phyloP scores from a whole-genome alignment of 805 yeast species.

The Kodamaea fukazawae region DNA sequence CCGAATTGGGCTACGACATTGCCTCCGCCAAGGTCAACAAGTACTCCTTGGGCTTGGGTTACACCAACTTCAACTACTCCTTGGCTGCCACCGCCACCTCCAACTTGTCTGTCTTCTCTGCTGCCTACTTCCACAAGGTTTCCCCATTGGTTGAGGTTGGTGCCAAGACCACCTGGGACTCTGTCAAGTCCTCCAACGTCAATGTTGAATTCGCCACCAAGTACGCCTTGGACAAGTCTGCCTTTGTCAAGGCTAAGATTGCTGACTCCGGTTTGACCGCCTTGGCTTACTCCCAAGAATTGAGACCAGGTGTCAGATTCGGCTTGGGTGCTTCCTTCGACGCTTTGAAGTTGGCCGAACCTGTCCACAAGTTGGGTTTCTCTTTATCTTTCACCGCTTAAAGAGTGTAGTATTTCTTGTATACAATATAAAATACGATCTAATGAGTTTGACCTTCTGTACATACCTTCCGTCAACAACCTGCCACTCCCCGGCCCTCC shows the following conservation, averaged over 20 bases:
- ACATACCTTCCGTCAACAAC: too few species aligned
- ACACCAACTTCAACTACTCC: conserved; percentile 83
- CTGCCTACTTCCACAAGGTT: conserved; percentile 96
- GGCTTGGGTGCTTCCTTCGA: conserved; percentile 98
- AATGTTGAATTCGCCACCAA: conserved; percentile 95
- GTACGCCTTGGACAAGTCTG: conserved; percentile 81
- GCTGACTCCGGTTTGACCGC: conserved; percentile 95
- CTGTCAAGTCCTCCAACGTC: conserved; percentile 76
- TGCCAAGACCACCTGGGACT: conserved; percentile 95
- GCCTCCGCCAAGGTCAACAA: conserved; percentile 88
- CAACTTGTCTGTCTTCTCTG: conserved; percentile 86
- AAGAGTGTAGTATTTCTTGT: conserved; percentile 11
- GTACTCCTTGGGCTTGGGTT: conserved; percentile 92
- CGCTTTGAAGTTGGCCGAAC: conserved; percentile 91
- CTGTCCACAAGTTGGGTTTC: conserved; percentile 97
- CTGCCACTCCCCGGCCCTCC: too few species aligned
- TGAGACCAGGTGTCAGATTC: conserved; percentile 93
- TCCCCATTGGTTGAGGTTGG: conserved; percentile 92
- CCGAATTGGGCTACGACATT: conserved; percentile 95
- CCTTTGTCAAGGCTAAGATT: conserved; percentile 94
- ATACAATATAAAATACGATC: conserved; percentile 2
- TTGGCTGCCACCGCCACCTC: conserved; percentile 80
- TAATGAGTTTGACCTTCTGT: background rate
- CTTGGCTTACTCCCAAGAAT: conserved; percentile 87
- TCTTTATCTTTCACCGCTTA: conserved; percentile 91